These are phyloP conservation scores for Jackrogersella multiformis DNA, from an alignment of 495 filamentous ascomycete genomes.

Conservation along the genomic window DNA sequence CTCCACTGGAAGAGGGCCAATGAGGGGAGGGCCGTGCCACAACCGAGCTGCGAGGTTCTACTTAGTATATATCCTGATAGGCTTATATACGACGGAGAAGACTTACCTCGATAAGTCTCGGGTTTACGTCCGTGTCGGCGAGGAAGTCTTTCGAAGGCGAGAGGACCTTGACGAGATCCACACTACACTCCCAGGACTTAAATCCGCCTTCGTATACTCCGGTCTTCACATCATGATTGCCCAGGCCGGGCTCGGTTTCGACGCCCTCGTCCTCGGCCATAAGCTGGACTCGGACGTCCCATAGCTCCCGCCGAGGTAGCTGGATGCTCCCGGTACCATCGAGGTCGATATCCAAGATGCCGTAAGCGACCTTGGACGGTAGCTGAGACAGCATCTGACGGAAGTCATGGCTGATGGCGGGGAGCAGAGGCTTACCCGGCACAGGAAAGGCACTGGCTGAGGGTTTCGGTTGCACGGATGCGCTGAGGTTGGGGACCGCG, in stretches of 20 bases:
- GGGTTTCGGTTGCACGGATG: conserved; percentile 36
- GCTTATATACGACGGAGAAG: neutral
- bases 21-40: conserved; percentile 87
- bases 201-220: conserved; percentile 98
- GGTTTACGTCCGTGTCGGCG: conserved; percentile 51
- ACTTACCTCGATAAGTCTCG: conserved; percentile 79
- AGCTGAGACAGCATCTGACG: conserved; percentile 70
- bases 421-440: conserved; percentile 58
- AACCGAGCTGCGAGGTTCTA: conserved; percentile 72
- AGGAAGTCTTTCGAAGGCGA: conserved; percentile 65
- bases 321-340: conserved; percentile 59
- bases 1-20: conserved; percentile 78
- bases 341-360: conserved; percentile 64
- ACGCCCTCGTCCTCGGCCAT: conserved; percentile 74
- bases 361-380: conserved; percentile 82
- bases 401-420: conserved; percentile 54
- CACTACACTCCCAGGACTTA: conserved; percentile 96
- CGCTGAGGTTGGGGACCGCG: conserved; percentile 44
- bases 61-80: conserved; percentile 18
- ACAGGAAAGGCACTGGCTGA: conserved; percentile 59
- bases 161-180: conserved; percentile 83
- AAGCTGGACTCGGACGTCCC: conserved; percentile 91
- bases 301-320: conserved; percentile 86
- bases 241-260: conserved; percentile 65
- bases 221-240: conserved; percentile 84